Evolutionary conservation across 345 rosid genomes (phyloP).

Genomic region (Syzygium oleosum): DNA sequence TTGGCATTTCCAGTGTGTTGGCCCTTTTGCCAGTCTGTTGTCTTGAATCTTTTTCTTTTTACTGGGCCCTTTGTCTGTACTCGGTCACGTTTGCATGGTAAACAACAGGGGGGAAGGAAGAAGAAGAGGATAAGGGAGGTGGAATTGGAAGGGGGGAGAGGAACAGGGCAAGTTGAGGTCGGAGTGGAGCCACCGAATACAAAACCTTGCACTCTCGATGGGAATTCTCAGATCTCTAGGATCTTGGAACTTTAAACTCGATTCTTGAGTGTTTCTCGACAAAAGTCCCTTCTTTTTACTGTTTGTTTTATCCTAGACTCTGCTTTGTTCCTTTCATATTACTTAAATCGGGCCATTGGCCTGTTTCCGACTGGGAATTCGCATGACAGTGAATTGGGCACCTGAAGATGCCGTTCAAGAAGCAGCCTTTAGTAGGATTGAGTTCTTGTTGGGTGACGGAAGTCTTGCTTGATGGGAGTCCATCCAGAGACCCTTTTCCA

Average conservation of each 20-base stretch:
- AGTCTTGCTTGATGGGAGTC: neutral
- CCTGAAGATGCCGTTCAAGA: neutral
- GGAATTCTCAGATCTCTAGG: slow-evolving; percentile 34
- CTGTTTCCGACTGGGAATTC: neutral
- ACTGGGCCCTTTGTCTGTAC: neutral
- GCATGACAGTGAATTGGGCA: neutral
- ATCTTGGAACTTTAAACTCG: slow-evolving; percentile 5
- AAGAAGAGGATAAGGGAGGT: neutral
- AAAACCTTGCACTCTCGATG: neutral
- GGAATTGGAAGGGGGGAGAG: neutral
- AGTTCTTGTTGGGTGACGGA: neutral
- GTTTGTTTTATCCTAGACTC: neutral
- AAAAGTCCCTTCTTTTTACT: neutral
- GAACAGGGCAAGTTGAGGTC: neutral
- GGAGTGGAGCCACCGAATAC: neutral
- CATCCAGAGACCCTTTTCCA: neutral
- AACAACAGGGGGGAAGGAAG: neutral
- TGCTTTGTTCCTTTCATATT: neutral
- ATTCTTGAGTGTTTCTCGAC: slow-evolving; percentile 3
- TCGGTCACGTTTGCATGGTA: neutral
- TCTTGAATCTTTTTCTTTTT: neutral
- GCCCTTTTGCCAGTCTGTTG: neutral
- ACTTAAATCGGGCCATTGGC: neutral
- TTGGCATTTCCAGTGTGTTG: neutral
- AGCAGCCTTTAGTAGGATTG: neutral